phyloP scores from a whole-genome alignment of 441 rosid species.

The Pelargonium exstipulatum region DNA sequence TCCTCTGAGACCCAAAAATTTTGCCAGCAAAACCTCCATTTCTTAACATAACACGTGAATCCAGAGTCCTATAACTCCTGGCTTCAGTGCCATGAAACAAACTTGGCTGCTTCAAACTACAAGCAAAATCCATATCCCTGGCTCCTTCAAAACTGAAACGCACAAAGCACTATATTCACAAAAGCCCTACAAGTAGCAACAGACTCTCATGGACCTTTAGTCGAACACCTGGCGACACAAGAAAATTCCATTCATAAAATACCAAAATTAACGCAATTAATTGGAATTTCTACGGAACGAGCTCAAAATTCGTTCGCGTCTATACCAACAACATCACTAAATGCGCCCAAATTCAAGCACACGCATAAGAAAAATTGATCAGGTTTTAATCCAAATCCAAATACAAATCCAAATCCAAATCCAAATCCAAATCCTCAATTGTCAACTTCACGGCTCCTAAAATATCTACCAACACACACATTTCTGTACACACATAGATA shows the following conservation, averaged over 20 bases:
- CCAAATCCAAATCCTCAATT: neutral
- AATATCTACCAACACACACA: neutral
- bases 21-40: constrained; percentile 32
- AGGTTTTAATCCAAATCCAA: neutral
- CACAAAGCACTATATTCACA: constrained; percentile 14
- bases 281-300: constrained; percentile 1
- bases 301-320: neutral
- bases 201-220: constrained; percentile 32
- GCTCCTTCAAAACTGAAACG: constrained; percentile 17
- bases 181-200: neutral
- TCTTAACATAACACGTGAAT: constrained; percentile 32
- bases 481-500: neutral
- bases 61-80: constrained; percentile 25
- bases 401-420: too few relatives aligned
- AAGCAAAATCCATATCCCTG: constrained; percentile 51
- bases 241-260: neutral
- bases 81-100: constrained; percentile 33
- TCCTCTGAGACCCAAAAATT: constrained; percentile 26
- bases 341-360: constrained; percentile 2
- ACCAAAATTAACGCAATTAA: neutral
- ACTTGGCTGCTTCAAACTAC: constrained; percentile 39
- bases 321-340: neutral
- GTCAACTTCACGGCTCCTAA: neutral
- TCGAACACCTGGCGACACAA: constrained; percentile 40
- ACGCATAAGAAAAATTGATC: neutral